Evolutionary conservation across 148 eudicot genomes (phyloP), one percentile per base, ranked within the genome.

Genomic region (Cornus kousa): DNA sequence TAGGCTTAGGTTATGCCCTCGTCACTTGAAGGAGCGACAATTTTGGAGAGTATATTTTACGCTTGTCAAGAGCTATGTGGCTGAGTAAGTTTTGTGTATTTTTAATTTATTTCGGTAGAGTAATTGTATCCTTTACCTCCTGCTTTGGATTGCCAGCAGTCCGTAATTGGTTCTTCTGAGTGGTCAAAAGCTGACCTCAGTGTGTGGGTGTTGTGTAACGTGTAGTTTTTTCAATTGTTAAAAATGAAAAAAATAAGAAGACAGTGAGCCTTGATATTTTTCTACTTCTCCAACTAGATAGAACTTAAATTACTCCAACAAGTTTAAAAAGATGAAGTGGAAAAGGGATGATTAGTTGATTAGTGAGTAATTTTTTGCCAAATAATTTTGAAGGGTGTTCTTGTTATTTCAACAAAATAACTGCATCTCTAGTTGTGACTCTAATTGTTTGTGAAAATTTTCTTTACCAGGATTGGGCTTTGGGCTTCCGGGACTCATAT

Each of bases 11-110:
- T 70, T 92, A 80, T 92, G 94, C 83, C 97, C 97, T 40, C 88
- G 92, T 71, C 83, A 79, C 79, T 77, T 92, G 87, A 90, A 89
- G 87, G 97, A 92, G 79, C 87, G 86, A 31, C 77, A 88, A 57
- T 92, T 92, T 83, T 92, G 97, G 97, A 90, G 90, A 83, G 87
- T 92, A 79, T 92, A 92, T 75, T 90, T 92, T 73, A 78, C 81
- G 4, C 91, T 92, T 78, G 94, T 88, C 76, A 89, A 82, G 75
- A 83, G 83, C 87, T 81, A 80, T 73, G 78, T 92, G 70, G 77
- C 84, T 17, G 87, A 86, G 97, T 92, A 84, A 90, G 97, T 79
- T 80, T 40, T 57, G 60, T 43, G 10, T 37, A 7, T 57, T 50
- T 76, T 20, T 12, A 68, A 62, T 62, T 62, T 5, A 62, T 62